phyloP scores from a whole-genome alignment of 73 alveolate species.

The Urostyla sp. region DNA sequence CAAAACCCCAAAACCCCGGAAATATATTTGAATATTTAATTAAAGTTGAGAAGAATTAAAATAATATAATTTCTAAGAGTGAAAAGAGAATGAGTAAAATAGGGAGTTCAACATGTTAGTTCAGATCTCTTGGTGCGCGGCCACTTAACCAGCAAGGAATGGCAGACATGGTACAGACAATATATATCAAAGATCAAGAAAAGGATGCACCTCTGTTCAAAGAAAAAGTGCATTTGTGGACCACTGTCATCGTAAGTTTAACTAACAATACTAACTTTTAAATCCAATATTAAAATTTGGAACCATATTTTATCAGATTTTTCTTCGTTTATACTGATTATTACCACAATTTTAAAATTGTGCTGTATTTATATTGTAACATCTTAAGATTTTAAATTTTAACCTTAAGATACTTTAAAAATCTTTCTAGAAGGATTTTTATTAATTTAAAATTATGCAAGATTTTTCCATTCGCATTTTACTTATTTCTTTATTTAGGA shows the following conservation, averaged over 20 bases:
- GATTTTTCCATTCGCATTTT: too few relatives aligned
- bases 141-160: neutral
- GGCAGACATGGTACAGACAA: constrained; percentile 36
- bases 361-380: neutral
- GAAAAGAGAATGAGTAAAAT: constrained; percentile 12
- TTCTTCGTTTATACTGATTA: too few relatives aligned
- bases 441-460: too few relatives aligned
- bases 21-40: neutral
- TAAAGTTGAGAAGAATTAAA: neutral
- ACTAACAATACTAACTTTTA: too few relatives aligned
- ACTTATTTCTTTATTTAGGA: constrained; percentile 32
- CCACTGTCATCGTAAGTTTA: constrained; percentile 41
- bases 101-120: constrained; percentile 3
- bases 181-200: constrained; percentile 11
- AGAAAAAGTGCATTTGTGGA: constrained; percentile 54
- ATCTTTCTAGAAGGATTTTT: neutral
- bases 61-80: neutral
- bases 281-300: too few relatives aligned
- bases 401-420: neutral
- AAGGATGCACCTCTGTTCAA: constrained; percentile 16
- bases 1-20: constrained; percentile 49
- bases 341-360: neutral
- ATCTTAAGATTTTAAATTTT: neutral
- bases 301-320: too few relatives aligned
- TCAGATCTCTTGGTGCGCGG: constrained; percentile 29